Evolutionary conservation across 1,284 basidiomycete species (phyloP), one percentile per base, ranked within the genome.

Genomic region (Trichosporon sp.): DNA sequence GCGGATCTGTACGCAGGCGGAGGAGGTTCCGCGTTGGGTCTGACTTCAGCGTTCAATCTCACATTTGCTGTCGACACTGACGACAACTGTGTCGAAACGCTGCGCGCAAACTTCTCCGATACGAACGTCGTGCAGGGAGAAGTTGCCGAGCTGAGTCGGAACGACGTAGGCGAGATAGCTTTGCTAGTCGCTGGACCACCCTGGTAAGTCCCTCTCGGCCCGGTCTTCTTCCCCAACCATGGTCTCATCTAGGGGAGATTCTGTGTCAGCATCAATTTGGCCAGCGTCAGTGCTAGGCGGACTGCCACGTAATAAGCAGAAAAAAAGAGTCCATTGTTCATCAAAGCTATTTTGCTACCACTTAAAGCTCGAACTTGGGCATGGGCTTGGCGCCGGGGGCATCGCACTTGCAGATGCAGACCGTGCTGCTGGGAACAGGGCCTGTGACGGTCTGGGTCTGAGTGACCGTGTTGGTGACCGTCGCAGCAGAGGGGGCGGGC

Each of bases 1-100:
- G 64, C 62, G 2, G 75, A 76, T 49, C 66, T 70, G 49, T 77
- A 74, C 59, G 73, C 73, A 21, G 75, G 75, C 3, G 74, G 69
- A 8, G 75, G 74, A 0, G 75, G 75, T 0, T 59, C 65, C 8
- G 62, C 73, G 2, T 34, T 68, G 4, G 70, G 71, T 8, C 70
- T 69, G 0, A 13, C 58, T 4, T 11, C 14, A 14, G 67, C 68
- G 21, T 75, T 73, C 49, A 23, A 69, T 25, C 66, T 72, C 16
- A n/a, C 34, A 1, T 58, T 66, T 7, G 72, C 70, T 0, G 68
- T 73, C 2, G 75, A 77, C 27, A 46, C 49, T 10, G 69, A 72
- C 29, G 49, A 21, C 2, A 34, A 21, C 0, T 66, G 68, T 0
- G 70, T 61, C 27, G 21, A 21, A 10, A 75, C 73, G 0, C 46